A percentile compares a stretch with the other conserved stretches of the same genome.
Conservation (phyloP, 2,329 filamentous ascomycete genomes). For the Coniochaeta sp. region DNA sequence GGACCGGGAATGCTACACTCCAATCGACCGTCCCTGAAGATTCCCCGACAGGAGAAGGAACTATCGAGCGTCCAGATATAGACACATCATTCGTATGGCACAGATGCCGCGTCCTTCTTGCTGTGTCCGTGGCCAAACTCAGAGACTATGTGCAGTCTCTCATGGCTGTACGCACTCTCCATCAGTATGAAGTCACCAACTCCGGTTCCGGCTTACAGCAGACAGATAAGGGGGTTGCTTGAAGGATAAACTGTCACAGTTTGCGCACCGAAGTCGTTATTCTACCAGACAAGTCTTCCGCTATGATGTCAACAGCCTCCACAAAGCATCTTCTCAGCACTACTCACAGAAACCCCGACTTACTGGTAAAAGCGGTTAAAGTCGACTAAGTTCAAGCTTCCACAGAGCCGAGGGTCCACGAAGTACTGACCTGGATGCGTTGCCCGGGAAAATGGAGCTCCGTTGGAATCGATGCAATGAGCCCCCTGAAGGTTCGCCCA, state of each 20-base stretch:
- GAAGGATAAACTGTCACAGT: background rate
- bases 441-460: background rate
- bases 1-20: constrained; percentile 12
- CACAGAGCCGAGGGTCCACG: background rate
- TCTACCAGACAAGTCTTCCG: background rate
- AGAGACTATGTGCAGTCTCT: background rate
- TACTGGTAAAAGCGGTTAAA: background rate
- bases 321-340: background rate
- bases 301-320: background rate
- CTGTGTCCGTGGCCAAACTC: background rate
- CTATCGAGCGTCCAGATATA: background rate
- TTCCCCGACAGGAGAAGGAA: background rate
- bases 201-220: background rate
- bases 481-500: background rate
- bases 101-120: background rate
- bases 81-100: background rate
- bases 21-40: constrained; percentile 3
- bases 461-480: background rate
- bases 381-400: background rate
- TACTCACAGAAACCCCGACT: background rate
- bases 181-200: background rate
- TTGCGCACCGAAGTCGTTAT: background rate
- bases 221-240: background rate
- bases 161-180: too few relatives aligned
- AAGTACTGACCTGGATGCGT: background rate